Conservation (phyloP, 2,329 filamentous ascomycete species). For the Pestalotiopsis fici region DNA sequence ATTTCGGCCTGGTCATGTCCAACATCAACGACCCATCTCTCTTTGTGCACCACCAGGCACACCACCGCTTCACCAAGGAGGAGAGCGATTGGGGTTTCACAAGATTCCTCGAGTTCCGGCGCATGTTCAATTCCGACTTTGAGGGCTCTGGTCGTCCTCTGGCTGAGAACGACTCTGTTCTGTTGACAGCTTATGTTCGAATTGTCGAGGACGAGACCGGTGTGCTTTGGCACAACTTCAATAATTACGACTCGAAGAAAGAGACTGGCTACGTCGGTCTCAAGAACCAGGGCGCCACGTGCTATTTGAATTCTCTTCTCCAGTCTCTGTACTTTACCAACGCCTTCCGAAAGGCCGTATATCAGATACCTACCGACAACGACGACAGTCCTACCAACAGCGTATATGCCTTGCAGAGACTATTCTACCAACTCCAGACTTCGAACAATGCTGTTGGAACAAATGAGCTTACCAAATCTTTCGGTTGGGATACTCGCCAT, state of each 20-base stretch:
- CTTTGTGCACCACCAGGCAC: slow-evolving; percentile 79
- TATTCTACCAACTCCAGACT: slow-evolving; percentile 95
- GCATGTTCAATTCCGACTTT: slow-evolving; percentile 79
- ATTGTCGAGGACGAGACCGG: slow-evolving; percentile 86
- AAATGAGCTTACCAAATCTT: slow-evolving; percentile 91
- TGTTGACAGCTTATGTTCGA: slow-evolving; percentile 81
- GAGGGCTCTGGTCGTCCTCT: slow-evolving; percentile 70
- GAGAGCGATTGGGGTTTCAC: slow-evolving; percentile 99
- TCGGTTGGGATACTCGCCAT: slow-evolving; percentile 96
- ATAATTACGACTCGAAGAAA: slow-evolving; percentile 98
- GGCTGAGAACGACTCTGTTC: slow-evolving; percentile 74
- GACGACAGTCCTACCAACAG: slow-evolving; percentile 83
- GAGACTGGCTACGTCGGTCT: slow-evolving; percentile 96
- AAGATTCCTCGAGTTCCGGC: slow-evolving; percentile 85
- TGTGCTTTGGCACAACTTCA: slow-evolving; percentile 88
- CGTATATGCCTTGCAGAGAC: slow-evolving; percentile 87
- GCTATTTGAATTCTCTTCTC: slow-evolving; percentile 82
- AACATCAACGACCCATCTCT: slow-evolving; percentile 91
- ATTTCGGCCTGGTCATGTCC: slow-evolving; percentile 92
- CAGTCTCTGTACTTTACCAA: slow-evolving; percentile 89
- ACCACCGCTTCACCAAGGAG: slow-evolving; percentile 93
- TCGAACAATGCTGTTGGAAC: slow-evolving; percentile 82
- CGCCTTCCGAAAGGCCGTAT: slow-evolving; percentile 94
- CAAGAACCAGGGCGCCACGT: slow-evolving; percentile 94
- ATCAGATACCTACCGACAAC: slow-evolving; percentile 90